phyloP scores from a whole-genome alignment of 1,284 basidiomycete genomes.

The Fomitopsis betulina region DNA sequence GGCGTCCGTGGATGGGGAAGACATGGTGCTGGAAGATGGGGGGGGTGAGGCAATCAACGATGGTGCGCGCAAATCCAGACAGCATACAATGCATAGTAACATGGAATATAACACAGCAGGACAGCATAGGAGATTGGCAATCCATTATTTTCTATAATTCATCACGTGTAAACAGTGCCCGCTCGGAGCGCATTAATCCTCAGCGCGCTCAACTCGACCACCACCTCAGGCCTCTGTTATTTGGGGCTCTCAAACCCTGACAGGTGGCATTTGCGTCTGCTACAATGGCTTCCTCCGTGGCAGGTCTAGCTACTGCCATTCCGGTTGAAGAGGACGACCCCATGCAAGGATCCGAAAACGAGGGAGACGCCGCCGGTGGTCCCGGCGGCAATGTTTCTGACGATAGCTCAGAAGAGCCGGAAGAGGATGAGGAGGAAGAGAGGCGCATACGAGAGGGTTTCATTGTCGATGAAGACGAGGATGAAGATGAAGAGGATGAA shows the following conservation, averaged over 20 bases:
- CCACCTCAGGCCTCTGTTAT: not conserved
- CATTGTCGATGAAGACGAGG: constrained; percentile 83
- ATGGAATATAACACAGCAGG: not conserved
- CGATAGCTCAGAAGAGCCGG: constrained; percentile 82
- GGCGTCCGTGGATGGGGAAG: constrained; percentile 1
- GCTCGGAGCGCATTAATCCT: constrained; percentile 8
- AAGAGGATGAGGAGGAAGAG: constrained; percentile 81
- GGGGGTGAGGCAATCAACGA: not conserved
- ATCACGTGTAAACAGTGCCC: not conserved
- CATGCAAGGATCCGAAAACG: constrained; percentile 53
- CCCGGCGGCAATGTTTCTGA: constrained; percentile 42
- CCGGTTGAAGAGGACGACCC: constrained; percentile 41
- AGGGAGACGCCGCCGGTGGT: constrained; percentile 42
- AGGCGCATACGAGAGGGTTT: constrained; percentile 73
- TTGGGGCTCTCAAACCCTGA: not conserved
- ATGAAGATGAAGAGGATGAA: constrained; percentile 59
- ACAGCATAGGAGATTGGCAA: not conserved
- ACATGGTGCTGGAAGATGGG: not conserved
- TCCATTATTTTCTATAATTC: not conserved
- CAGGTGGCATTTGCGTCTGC: constrained; percentile 12
- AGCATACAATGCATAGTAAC: not conserved
- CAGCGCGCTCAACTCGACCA: constrained; percentile 8
- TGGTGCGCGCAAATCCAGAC: too few species aligned
- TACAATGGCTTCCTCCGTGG: constrained; percentile 53
- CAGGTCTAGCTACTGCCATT: constrained; percentile 26